These are phyloP conservation scores for Neurospora sp. DNA, from an alignment of 495 filamentous ascomycete species.

Conservation along the genomic window DNA sequence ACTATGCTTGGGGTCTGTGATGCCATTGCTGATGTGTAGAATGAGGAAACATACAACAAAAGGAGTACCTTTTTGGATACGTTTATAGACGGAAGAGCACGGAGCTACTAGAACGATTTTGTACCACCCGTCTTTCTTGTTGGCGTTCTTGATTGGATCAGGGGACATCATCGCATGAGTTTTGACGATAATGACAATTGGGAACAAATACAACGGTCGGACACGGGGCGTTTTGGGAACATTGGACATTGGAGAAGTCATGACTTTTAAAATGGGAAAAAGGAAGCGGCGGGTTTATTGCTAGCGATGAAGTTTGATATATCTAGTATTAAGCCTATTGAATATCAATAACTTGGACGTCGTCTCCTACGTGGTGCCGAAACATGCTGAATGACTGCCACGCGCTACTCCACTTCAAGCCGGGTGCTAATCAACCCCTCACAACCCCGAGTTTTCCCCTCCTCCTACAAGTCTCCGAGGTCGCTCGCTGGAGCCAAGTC, in stretches of 20 bases:
- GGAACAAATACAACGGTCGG: background rate
- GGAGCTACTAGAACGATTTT: background rate
- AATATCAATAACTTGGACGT: background rate
- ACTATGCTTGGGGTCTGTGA: constrained; percentile 75
- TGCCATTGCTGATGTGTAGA: constrained; percentile 40
- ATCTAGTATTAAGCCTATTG: background rate
- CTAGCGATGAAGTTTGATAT: background rate
- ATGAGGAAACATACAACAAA: background rate
- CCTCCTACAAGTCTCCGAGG: background rate
- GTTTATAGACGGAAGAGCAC: background rate
- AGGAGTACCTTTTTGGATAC: background rate
- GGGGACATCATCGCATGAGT: background rate
- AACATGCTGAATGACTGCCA: background rate
- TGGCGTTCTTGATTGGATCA: background rate
- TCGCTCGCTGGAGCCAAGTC: background rate
- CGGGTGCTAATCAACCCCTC: background rate
- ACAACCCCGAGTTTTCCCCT: background rate
- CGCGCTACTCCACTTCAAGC: background rate
- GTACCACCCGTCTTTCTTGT: background rate
- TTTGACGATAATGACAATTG: background rate
- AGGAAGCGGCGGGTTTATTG: background rate
- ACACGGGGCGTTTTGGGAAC: background rate
- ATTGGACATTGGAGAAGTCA: background rate
- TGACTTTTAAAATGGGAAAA: background rate
- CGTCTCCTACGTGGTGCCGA: background rate